These are phyloP conservation scores for Licmophora abbreviata DNA, from an alignment of 108 stramenopile species.

Conservation along the genomic window DNA sequence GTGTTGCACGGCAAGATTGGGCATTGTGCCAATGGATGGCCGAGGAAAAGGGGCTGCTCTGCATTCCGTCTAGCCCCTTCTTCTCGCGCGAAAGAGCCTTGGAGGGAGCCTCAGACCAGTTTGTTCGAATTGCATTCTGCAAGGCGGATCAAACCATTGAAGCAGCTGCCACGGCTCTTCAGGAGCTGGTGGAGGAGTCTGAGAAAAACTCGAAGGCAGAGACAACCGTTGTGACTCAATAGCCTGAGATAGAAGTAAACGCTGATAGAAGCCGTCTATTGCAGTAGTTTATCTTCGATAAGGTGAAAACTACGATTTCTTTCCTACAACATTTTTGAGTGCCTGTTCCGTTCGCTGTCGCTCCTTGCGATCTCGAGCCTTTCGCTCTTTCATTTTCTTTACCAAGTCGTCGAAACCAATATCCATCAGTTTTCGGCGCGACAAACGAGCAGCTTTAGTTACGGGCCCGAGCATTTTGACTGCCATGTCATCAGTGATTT, in stretches of 20 bases:
- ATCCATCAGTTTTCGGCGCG: slow-evolving; percentile 83
- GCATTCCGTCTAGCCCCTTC: slow-evolving; percentile 95
- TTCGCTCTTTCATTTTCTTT: slow-evolving; percentile 78
- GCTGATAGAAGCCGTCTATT: neutral
- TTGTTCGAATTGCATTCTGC: slow-evolving; percentile 96
- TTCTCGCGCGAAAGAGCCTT: slow-evolving; percentile 60
- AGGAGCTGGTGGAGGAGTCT: neutral
- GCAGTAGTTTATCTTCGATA: neutral
- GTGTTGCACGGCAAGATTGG: slow-evolving; percentile 72
- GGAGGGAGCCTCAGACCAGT: slow-evolving; percentile 62
- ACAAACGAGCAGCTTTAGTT: slow-evolving; percentile 79
- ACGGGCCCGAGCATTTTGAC: slow-evolving; percentile 73
- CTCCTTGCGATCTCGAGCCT: slow-evolving; percentile 65
- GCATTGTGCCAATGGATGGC: slow-evolving; percentile 92
- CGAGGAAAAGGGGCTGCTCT: slow-evolving; percentile 83
- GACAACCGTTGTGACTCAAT: too few relatives aligned
- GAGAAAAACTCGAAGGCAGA: too few relatives aligned
- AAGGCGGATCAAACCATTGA: slow-evolving; percentile 90
- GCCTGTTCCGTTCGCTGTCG: slow-evolving; percentile 64
- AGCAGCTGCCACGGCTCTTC: slow-evolving; percentile 64
- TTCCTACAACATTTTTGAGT: slow-evolving; percentile 7
- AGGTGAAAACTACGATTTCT: neutral
- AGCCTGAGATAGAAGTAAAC: too few relatives aligned
- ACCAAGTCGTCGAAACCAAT: slow-evolving; percentile 88
- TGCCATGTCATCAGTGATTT: slow-evolving; percentile 79